Evolutionary conservation across 192 early-diverging fungal species (phyloP), one percentile per base, ranked within the genome.

Genomic region (Ambispora gerdemannii): DNA sequence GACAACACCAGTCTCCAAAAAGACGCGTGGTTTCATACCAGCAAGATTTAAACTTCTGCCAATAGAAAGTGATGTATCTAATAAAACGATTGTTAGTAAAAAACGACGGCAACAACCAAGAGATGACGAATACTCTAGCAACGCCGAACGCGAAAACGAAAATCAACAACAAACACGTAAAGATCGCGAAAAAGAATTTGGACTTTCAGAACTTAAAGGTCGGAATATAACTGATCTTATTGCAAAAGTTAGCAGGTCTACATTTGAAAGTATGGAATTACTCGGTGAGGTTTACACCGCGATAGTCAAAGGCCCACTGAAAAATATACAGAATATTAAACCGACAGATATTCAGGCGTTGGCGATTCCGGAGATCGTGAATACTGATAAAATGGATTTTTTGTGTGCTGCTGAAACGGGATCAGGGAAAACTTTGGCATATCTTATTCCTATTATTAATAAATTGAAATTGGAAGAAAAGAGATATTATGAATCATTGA

Each of bases 391-490:
- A 67, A 72, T 75, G 51, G 82, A 86, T 67, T 82, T 92, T 50
- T 80, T 95, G 24, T 79, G 89, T 66, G 92, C 92, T 3, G 94
- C 92, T 1, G 94, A 96, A 76, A 96, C 93, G 0, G 96, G 96
- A 30, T 87, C 89, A 1, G 95, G 95, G 6, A 98, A 98, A 77
- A 96, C 96, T 0, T 72, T 93, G 10, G 93, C 94, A 0, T 98
- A 95, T 67, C 81, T 95, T 32, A 49, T 90, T 22, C 95, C 95
- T 0, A 76, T 92, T 0, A 80, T 98, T 6, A 83, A 93, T 27
- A 80, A 83, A 47, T 78, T 96, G 20, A 94, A 92, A 78, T 32
- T 56, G 2, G 79, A 90, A 36, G 89, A 90, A 65, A 79, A 82
- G 4, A n/a, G n/a, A n/a, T n/a, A n/a, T n/a, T n/a, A n/a, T n/a